These are phyloP conservation scores for Erysiphe pulchra DNA, from an alignment of 2,329 filamentous ascomycete genomes.

Conservation along the genomic window DNA sequence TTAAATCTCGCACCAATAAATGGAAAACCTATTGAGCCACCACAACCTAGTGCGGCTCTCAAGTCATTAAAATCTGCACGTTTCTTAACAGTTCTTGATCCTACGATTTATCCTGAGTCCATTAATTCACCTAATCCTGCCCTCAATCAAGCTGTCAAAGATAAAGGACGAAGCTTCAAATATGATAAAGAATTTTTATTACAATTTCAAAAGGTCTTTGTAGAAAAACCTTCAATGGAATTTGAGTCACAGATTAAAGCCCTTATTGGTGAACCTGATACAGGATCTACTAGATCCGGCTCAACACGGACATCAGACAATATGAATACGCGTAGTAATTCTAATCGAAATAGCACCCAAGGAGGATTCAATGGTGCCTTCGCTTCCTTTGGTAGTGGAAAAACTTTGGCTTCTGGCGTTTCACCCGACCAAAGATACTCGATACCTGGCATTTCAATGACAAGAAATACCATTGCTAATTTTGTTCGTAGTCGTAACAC, in stretches of 20 bases:
- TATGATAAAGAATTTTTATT: slow-evolving; percentile 90
- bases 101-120: slow-evolving; percentile 57
- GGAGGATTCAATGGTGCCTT: slow-evolving; percentile 37
- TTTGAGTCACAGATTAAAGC: slow-evolving; percentile 79
- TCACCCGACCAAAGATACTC: slow-evolving; percentile 54
- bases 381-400: slow-evolving; percentile 22
- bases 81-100: slow-evolving; percentile 56
- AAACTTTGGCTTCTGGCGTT: slow-evolving; percentile 47
- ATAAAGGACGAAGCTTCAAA: slow-evolving; percentile 65
- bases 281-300: slow-evolving; percentile 33
- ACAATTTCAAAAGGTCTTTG: slow-evolving; percentile 89
- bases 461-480: slow-evolving; percentile 30
- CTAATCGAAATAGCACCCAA: slow-evolving; percentile 22
- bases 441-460: slow-evolving; percentile 27
- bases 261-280: slow-evolving; percentile 55
- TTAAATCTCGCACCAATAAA: slow-evolving; percentile 68
- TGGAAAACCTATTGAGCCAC: slow-evolving; percentile 65
- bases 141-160: slow-evolving; percentile 53
- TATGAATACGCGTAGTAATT: slow-evolving; percentile 23
- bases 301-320: slow-evolving; percentile 31
- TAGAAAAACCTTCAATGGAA: slow-evolving; percentile 82
- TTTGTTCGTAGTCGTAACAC: slow-evolving; percentile 34
- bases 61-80: slow-evolving; percentile 81
- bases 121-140: slow-evolving; percentile 81
- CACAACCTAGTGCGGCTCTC: slow-evolving; percentile 80